Base-by-base conservation (phyloP, 495 filamentous ascomycete genomes). In the Aspergillus funiculosus region DNA sequence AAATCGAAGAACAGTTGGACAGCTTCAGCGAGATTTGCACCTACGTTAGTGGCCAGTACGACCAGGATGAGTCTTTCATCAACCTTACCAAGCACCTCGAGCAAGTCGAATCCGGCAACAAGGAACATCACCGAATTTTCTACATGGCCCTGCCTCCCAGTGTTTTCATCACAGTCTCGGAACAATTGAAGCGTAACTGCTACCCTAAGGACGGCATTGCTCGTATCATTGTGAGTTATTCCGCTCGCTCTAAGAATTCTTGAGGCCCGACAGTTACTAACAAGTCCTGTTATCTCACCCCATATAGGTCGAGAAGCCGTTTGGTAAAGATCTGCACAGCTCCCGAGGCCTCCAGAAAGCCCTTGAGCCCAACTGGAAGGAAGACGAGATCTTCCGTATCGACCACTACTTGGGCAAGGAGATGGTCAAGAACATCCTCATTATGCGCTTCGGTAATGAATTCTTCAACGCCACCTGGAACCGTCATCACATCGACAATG, bases 351-450 rank as follows among this genome's bases (percentile, higher is more conserved):
- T 99, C 32, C 89, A 97, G 58, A 94, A 88, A 64, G 91, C 94
- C 3, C 77, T 99, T 39, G 89, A 90, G 56, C 94, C 94, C 24
- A 88, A 97, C 73, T 99, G 94, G 94, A 94, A 86, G 61, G 94
- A 99, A 68, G 94, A 99, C 36, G 94, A 99, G 74, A 87, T 97
- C 54, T 99, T 94, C 81, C 91, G 94, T 59, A 99, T 99, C 60
- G 94, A 99, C 66, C 94, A 99, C 72, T 99, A 99, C 64, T 79
- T 99, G 29, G 94, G 94, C 55, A 99, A 99, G 80, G 94, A 99
- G 75, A 99, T 99, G 94, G 94, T 99, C 44, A 99, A 99, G 80
- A 99, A 99, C 66, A 94, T 99, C 58, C 80, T 99, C 42, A 95
- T 99, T 54, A 81, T 99, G 50, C 80, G 94, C 54, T 99, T 99